Base-by-base conservation (phyloP, 2,329 filamentous ascomycete species). In the Cytospora leucostoma region DNA sequence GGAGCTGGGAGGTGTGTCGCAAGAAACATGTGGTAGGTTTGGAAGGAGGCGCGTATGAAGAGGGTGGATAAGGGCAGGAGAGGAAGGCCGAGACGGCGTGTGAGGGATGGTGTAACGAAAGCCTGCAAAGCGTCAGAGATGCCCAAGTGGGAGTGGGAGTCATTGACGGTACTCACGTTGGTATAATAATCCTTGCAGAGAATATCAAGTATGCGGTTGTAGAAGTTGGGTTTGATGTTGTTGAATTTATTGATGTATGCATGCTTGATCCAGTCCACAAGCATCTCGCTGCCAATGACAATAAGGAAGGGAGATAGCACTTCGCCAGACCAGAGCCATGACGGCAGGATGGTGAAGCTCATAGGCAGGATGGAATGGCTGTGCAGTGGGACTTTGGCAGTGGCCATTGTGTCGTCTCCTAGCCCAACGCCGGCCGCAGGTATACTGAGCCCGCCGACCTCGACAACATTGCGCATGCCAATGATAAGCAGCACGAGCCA, bases 171-270 rank as follows among this genome's bases (percentile, higher is more conserved):
- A 74, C 87, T 76, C 73, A 90, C 89, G 73, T 97, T 94, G 0
- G 93, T 94, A 74, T 99, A 99, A 77, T 99, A 99, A 74, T 99
- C 95, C 75, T 98, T 98, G 68, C 93, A 93, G 8, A 99, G 79
- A 5, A 99, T 91, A 72, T 99, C 96, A 17, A 98, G 84, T 73
- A 95, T 97, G 32, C 93, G 87, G 59, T 87, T 85, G 74, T 99
- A 99, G 62, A 99, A 90, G 7, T 85, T 86, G 3, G 95, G 95
- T 67, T 95, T 94, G 69, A 93, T 93, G 70, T 96, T 97, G 81
- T 99, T 99, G 80, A 99, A 99, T 74, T 99, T 99, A 73, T 89
- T 93, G 74, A 99, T 96, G 74, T 98, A 99, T 27, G 92, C 92
- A 73, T 99, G 96, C 75, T 99, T 99, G 74, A 97, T 85, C 85